A percentile compares a stretch with the other conserved stretches of the same genome.
Evolutionary conservation across 176 grass and related monocot genomes (phyloP).

Genomic region (Puccinellia tenuiflora): DNA sequence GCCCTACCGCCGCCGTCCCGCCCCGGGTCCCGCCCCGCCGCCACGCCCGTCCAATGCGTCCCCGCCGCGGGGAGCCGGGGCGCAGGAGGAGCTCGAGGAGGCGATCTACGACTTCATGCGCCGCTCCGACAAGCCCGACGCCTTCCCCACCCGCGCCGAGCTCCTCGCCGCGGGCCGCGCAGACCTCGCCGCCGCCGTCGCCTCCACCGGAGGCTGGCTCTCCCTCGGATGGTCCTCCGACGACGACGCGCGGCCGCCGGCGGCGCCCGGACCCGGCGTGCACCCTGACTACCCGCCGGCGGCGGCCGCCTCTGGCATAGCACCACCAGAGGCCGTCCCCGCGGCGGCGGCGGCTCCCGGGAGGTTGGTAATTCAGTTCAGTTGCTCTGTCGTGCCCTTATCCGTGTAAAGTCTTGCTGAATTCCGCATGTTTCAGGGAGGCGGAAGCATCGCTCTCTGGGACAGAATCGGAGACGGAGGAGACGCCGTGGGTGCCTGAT

Average conservation of each 20-base stretch:
- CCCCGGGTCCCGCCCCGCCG: neutral
- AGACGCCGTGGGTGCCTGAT: constrained; percentile 22
- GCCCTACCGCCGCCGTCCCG: constrained; percentile 18
- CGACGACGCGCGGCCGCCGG: neutral
- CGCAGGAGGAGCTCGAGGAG: constrained; percentile 46
- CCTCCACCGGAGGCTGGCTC: constrained; percentile 62
- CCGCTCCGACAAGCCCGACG: constrained; percentile 52
- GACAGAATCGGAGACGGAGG: neutral
- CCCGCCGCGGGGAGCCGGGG: neutral
- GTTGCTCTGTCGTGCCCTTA: neutral
- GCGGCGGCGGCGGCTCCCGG: neutral
- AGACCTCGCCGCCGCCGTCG: constrained; percentile 67
- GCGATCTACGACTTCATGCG: constrained; percentile 95
- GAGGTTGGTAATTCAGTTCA: constrained; percentile 4
- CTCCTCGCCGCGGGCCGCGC: constrained; percentile 58
- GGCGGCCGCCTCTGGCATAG: constrained; percentile 2
- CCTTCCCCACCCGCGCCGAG: constrained; percentile 69
- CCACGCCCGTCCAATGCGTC: neutral
- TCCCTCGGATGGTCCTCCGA: constrained; percentile 69
- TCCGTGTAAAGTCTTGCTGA: neutral
- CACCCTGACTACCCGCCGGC: constrained; percentile 24
- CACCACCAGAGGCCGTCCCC: neutral
- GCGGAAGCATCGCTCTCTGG: constrained; percentile 11
- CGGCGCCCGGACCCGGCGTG: neutral
- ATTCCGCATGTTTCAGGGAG: constrained; percentile 19